Evolutionary conservation across 768 basidiomycete species (phyloP), one percentile per base, ranked within the genome.

Genomic region (Lactarius akahatsu): DNA sequence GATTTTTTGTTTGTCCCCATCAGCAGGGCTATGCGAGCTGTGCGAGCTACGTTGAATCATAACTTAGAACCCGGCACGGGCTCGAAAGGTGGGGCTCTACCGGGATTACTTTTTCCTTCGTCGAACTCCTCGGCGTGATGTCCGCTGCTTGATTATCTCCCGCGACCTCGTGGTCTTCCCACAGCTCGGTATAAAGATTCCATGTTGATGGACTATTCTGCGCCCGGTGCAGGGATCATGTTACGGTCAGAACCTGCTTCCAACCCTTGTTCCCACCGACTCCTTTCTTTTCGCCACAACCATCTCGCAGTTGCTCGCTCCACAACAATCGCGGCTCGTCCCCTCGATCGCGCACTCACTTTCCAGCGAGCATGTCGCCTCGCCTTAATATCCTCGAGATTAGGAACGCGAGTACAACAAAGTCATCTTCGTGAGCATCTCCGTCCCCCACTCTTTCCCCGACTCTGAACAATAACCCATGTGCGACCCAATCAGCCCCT

Each of bases 1-100:
- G 59, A 65, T 61, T 8, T 58, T 58, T 2, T 26, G 13, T 11
- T 32, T 9, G 36, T 38, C 4, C 30, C n/a, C 34, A 65, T 65
- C 64, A 65, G 20, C 36, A 34, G 52, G 64, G 64, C 59, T 28
- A 41, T 61, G 47, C 23, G 6, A 30, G 23, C 32, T 28, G 54
- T 61, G 57, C 23, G 6, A 30, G 32, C 32, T 43, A 23, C 28
- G 36, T 38, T 10, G 36, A 38, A 38, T 38, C 36, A 38, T 38
- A 30, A 30, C 30, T 4, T 30, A 30, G 11, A 7, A 34, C 11
- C 11, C 36, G 36, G 36, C 0, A 36, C 36, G 11, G 36, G 36
- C 11, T 38, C 11, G 36, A 38, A 38, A 38, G 11, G 36, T 38
- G 36, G 11, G 36, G 36, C 36, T 43, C 43, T 20, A 20, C 20